Conservation (phyloP, 805 yeast genomes). For the Pichia californica region DNA sequence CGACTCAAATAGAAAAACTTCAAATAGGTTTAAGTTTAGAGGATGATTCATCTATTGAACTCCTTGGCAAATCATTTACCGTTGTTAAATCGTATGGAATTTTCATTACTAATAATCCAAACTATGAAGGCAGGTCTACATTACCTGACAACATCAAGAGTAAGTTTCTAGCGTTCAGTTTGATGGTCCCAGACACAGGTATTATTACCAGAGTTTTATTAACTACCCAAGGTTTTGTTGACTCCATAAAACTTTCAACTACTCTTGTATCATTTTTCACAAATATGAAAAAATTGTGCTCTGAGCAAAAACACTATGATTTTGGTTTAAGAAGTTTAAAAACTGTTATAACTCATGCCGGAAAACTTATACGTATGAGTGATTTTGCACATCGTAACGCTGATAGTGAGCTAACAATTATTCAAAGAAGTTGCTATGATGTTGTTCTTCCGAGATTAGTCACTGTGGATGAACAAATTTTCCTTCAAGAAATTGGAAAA, state of each 20-base stretch:
- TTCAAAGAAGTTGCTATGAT: slow-evolving; percentile 50
- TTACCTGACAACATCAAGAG: slow-evolving; percentile 83
- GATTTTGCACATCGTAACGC: neutral
- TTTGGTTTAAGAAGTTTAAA: slow-evolving; percentile 85
- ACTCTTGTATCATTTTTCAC: slow-evolving; percentile 50
- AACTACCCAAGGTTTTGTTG: slow-evolving; percentile 60
- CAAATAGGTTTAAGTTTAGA: slow-evolving; percentile 42
- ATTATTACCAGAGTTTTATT: slow-evolving; percentile 68
- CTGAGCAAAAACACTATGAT: slow-evolving; percentile 72
- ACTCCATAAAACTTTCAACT: slow-evolving; percentile 39
- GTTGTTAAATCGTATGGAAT: slow-evolving; percentile 55
- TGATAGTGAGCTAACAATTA: slow-evolving; percentile 20
- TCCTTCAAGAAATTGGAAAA: slow-evolving; percentile 19
- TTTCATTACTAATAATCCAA: slow-evolving; percentile 89
- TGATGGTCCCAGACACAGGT: slow-evolving; percentile 64
- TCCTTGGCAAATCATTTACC: slow-evolving; percentile 35
- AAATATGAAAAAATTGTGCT: slow-evolving; percentile 33
- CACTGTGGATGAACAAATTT: slow-evolving; percentile 41
- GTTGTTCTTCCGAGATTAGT: slow-evolving; percentile 65
- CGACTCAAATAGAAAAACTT: slow-evolving; percentile 70
- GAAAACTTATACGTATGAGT: slow-evolving; percentile 30
- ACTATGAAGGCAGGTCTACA: slow-evolving; percentile 72
- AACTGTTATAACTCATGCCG: slow-evolving; percentile 54
- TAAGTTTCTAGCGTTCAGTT: slow-evolving; percentile 67
- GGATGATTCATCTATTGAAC: slow-evolving; percentile 24